Conservation (phyloP, 1,139 yeast genomes). For the Suhomyces yuchorum region DNA sequence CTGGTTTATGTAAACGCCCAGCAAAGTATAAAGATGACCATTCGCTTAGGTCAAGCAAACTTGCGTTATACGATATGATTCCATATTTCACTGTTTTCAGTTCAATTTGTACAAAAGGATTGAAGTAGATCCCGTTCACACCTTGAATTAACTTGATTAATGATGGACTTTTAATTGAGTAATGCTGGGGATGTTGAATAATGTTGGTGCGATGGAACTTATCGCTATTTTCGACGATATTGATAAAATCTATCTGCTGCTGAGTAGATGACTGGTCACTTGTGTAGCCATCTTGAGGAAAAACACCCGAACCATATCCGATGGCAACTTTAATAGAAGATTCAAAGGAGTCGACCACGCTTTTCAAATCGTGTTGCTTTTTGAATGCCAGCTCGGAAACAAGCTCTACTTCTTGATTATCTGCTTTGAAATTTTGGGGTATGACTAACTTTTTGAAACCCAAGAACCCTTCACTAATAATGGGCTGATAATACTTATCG, state of each 20-base stretch:
- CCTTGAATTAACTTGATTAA: conserved; percentile 67
- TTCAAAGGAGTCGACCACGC: conserved; percentile 57
- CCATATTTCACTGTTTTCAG: conserved; percentile 78
- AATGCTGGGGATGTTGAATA: conserved; percentile 67
- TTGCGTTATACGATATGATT: conserved; percentile 62
- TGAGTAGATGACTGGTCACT: conserved; percentile 24
- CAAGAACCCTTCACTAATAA: conserved; percentile 31
- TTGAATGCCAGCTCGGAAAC: conserved; percentile 33
- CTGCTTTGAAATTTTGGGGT: conserved; percentile 28
- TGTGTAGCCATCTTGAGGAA: conserved; percentile 67
- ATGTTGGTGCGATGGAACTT: conserved; percentile 79
- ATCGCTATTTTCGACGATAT: conserved; percentile 72
- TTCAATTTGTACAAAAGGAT: conserved; percentile 76
- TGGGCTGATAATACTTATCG: conserved; percentile 31
- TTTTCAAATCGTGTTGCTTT: conserved; percentile 40
- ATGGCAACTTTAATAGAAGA: conserved; percentile 76
- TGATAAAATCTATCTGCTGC: conserved; percentile 83
- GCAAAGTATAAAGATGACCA: conserved; percentile 90
- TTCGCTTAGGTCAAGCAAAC: conserved; percentile 67
- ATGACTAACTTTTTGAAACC: conserved; percentile 30
- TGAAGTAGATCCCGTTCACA: conserved; percentile 83
- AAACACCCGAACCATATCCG: conserved; percentile 96
- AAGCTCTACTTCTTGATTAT: conserved; percentile 57
- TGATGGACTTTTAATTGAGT: conserved; percentile 45
- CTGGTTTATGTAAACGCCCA: conserved; percentile 94